A percentile compares a stretch with the other conserved stretches of the same genome.
Conservation (phyloP, 768 basidiomycete genomes). For the Pilatotrama ljubarskyi region DNA sequence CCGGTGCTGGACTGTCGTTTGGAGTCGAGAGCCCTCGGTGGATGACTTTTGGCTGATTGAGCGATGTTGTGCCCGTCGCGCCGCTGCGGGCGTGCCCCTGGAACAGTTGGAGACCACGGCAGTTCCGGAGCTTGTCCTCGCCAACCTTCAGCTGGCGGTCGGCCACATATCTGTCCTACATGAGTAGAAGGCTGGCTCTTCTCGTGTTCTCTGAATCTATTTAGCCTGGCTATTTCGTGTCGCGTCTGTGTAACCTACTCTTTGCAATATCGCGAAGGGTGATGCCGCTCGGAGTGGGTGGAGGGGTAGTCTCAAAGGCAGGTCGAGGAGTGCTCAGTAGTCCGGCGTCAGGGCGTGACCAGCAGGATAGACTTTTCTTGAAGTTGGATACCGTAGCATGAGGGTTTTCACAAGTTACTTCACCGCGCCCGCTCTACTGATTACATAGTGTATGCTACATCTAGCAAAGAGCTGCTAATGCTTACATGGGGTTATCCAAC, state of each 20-base stretch:
- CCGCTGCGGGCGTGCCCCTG: background rate
- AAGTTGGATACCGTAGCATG: no score
- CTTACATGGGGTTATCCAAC: background rate
- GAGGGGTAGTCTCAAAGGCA: no score
- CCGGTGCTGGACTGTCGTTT: background rate
- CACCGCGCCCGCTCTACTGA: background rate
- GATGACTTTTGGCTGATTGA: constrained; percentile 11
- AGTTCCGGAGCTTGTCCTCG: background rate
- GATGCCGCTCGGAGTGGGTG: no score
- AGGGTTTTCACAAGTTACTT: background rate
- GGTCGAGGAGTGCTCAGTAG: no score
- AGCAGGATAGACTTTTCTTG: no score
- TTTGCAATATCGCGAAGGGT: no score
- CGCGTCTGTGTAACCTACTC: no score
- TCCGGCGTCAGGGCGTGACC: no score
- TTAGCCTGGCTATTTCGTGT: no score
- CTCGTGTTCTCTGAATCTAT: background rate
- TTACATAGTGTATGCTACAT: constrained; percentile 16
- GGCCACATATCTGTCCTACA: background rate
- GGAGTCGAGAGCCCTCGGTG: background rate
- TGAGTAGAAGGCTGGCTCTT: background rate
- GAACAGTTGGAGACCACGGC: background rate
- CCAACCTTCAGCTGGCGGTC: background rate
- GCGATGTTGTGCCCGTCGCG: constrained; percentile 4
- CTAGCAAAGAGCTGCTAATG: background rate